phyloP scores from a whole-genome alignment of 495 filamentous ascomycete species.

The Trichoderma orchidacearum region DNA sequence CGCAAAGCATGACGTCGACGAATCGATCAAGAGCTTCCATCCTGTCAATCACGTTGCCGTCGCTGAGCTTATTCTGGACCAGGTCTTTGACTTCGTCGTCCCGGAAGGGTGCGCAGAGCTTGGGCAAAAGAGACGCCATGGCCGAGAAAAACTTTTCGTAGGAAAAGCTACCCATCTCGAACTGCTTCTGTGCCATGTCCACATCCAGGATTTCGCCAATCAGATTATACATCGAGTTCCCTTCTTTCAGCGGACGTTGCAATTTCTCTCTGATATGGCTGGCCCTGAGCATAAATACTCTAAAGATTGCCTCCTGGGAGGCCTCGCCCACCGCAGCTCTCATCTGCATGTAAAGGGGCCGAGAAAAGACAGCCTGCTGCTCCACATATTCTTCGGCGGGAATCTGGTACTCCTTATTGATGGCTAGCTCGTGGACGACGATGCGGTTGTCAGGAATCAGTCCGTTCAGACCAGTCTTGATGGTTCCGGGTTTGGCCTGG shows the following conservation, averaged over 20 bases:
- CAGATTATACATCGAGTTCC: conserved; percentile 67
- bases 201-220: conserved; percentile 81
- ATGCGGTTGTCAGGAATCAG: conserved; percentile 72
- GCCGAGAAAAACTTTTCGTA: conserved; percentile 88
- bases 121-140: conserved; percentile 79
- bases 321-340: conserved; percentile 56
- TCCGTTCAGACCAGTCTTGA: conserved; percentile 28
- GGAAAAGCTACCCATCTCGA: conserved; percentile 71
- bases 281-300: conserved; percentile 72
- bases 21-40: conserved; percentile 72
- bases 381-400: conserved; percentile 35
- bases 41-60: conserved; percentile 73
- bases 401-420: conserved; percentile 69
- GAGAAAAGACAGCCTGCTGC: conserved; percentile 34
- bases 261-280: conserved; percentile 75
- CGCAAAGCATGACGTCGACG: conserved; percentile 83
- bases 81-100: conserved; percentile 75
- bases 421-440: conserved; percentile 80
- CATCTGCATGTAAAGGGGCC: conserved; percentile 66
- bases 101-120: conserved; percentile 82
- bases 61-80: conserved; percentile 48
- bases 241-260: conserved; percentile 62
- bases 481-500: conserved; percentile 3
- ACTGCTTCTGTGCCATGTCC: conserved; percentile 61
- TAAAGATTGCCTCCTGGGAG: conserved; percentile 44